Conservation (phyloP, 495 filamentous ascomycete genomes). For the Penicillium roqueforti region DNA sequence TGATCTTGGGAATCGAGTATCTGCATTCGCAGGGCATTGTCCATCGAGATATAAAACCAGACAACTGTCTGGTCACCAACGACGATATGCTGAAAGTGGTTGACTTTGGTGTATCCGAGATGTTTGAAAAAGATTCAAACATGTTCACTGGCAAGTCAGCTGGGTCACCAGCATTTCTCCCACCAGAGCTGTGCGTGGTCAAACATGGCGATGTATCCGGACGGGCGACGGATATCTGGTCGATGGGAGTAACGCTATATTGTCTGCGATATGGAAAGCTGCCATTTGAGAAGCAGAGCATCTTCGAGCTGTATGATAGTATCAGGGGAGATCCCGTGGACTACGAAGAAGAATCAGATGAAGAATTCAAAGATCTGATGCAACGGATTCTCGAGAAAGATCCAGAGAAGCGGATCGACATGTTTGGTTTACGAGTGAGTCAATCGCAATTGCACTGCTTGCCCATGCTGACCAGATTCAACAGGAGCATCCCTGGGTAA, state of each 20-base stretch:
- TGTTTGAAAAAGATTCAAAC: slow-evolving; percentile 84
- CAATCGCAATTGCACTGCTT: not conserved
- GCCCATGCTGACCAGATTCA: slow-evolving; percentile 6
- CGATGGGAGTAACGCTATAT: slow-evolving; percentile 94
- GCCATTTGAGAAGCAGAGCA: slow-evolving; percentile 72
- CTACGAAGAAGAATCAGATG: slow-evolving; percentile 44
- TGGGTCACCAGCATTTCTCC: slow-evolving; percentile 91
- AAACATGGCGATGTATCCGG: slow-evolving; percentile 87
- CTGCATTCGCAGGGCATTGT: slow-evolving; percentile 92
- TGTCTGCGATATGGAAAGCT: slow-evolving; percentile 85
- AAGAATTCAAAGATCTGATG: slow-evolving; percentile 66
- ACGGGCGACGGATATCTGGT: slow-evolving; percentile 93
- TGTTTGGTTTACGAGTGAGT: slow-evolving; percentile 75
- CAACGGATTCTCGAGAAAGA: slow-evolving; percentile 68
- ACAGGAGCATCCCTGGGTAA: slow-evolving; percentile 94
- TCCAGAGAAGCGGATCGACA: slow-evolving; percentile 71
- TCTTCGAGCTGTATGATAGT: slow-evolving; percentile 84
- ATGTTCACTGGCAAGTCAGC: slow-evolving; percentile 95
- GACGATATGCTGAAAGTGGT: slow-evolving; percentile 95
- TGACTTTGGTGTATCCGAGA: slow-evolving; percentile 97
- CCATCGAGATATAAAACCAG: slow-evolving; percentile 96
- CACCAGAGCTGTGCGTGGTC: slow-evolving; percentile 85
- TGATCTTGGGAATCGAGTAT: slow-evolving; percentile 95
- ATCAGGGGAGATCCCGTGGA: slow-evolving; percentile 64
- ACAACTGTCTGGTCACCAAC: slow-evolving; percentile 85